These are phyloP conservation scores for Boletellus sp. DNA, from an alignment of 768 basidiomycete species.

Conservation along the genomic window DNA sequence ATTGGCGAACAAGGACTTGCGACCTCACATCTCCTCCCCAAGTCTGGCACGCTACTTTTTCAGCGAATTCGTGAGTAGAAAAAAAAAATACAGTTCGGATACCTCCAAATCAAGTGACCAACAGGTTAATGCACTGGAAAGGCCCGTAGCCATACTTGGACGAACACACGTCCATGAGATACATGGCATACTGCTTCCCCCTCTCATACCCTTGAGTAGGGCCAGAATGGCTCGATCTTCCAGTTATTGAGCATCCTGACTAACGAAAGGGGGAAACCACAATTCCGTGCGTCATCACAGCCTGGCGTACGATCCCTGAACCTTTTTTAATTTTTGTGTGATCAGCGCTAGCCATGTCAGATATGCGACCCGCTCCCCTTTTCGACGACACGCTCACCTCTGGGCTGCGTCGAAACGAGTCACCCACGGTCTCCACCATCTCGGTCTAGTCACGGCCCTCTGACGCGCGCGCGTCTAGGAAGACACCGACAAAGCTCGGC, in stretches of 20 bases:
- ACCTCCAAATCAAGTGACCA: no score
- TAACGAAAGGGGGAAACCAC: not conserved
- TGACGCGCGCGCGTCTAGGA: not conserved
- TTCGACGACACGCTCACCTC: not conserved
- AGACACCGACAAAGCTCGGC: not conserved
- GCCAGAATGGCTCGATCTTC: no score
- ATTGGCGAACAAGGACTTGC: not conserved
- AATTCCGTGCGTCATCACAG: not conserved
- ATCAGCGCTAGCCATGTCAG: not conserved
- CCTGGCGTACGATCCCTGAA: no score
- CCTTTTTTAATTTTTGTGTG: no score
- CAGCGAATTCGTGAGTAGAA: not conserved
- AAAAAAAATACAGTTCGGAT: no score
- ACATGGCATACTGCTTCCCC: no score
- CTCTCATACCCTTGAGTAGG: no score
- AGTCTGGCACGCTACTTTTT: not conserved
- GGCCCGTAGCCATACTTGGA: no score
- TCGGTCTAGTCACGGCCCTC: not conserved
- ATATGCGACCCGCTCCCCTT: no score
- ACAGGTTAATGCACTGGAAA: no score
- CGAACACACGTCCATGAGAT: no score
- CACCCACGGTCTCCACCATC: not conserved
- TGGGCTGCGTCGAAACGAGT: not conserved
- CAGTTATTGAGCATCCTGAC: not conserved
- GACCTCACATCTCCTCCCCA: not conserved